Conservation (phyloP, 805 yeast genomes). For the Debaryomyces hansenii region DNA sequence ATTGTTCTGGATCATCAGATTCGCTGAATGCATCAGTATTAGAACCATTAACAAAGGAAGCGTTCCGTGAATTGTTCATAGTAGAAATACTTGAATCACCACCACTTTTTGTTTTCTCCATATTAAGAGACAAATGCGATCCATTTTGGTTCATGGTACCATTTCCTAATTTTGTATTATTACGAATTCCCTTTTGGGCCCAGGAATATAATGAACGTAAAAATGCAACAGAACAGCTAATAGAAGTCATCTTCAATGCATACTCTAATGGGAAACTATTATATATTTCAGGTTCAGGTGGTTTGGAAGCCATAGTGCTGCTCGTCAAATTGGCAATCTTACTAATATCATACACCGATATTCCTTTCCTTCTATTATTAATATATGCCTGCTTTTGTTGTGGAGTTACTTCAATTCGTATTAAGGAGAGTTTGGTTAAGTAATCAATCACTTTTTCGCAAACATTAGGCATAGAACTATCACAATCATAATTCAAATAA, state of each 20-base stretch:
- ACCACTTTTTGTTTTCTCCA: conserved; percentile 24
- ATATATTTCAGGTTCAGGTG: conserved; percentile 57
- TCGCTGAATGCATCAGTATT: conserved; percentile 26
- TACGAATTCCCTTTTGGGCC: conserved; percentile 63
- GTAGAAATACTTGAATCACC: conserved; percentile 30
- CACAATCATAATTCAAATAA: conserved; percentile 95
- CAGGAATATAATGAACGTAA: conserved; percentile 79
- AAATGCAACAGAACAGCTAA: conserved; percentile 78
- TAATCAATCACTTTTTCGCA: conserved; percentile 82
- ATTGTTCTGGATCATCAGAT: conserved; percentile 75
- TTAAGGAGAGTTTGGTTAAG: conserved; percentile 67
- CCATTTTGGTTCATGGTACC: conserved; percentile 8
- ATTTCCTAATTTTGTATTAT: conserved; percentile 2
- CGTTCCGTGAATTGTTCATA: conserved; percentile 26
- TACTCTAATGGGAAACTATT: conserved; percentile 71
- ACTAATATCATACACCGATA: conserved; percentile 72
- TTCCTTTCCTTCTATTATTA: conserved; percentile 47
- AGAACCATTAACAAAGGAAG: conserved; percentile 13
- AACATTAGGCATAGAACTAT: conserved; percentile 72
- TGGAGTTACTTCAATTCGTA: conserved; percentile 70
- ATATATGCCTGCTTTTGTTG: conserved; percentile 55
- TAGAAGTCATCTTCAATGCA: conserved; percentile 77
- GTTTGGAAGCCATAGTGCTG: conserved; percentile 54
- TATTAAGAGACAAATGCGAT: conserved; percentile 10
- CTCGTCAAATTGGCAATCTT: conserved; percentile 78